Evolutionary conservation across 148 eudicot species (phyloP).

Genomic region (Heliamphora exappendiculata): DNA sequence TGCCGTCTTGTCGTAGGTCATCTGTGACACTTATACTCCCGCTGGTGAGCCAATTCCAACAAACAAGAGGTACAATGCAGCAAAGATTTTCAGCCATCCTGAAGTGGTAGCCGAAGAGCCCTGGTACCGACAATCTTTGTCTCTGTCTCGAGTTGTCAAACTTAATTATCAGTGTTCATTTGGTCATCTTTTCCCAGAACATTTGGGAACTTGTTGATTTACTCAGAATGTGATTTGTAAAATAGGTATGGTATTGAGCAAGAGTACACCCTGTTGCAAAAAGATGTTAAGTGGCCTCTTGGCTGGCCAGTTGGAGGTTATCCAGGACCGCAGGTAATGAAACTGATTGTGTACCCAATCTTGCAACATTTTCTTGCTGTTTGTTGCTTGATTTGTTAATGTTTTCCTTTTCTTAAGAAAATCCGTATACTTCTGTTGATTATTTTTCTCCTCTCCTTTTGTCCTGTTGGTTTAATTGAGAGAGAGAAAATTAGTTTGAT

Average conservation of each 20-base stretch:
- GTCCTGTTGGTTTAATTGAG: too few species aligned
- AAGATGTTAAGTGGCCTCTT: conserved; percentile 43
- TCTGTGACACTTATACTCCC: conserved; percentile 48
- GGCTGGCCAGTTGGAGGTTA: conserved; percentile 54
- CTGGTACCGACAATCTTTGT: too few species aligned
- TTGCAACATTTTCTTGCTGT: not conserved
- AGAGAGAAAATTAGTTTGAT: too few species aligned
- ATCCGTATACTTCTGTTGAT: too few species aligned
- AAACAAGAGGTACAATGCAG: conserved; percentile 41
- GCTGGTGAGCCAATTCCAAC: conserved; percentile 50
- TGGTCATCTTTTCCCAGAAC: too few species aligned
- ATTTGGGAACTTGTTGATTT: not conserved
- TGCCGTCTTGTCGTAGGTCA: conserved; percentile 33
- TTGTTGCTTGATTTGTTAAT: not conserved
- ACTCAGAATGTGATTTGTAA: not conserved
- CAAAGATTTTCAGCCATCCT: conserved; percentile 38
- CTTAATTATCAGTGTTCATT: not conserved
- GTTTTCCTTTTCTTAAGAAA: too few species aligned
- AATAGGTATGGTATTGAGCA: conserved; percentile 48
- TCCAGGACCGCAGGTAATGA: conserved; percentile 46
- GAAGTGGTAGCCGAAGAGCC: conserved; percentile 37
- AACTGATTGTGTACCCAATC: not conserved
- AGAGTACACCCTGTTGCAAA: conserved; percentile 48
- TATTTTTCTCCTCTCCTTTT: too few species aligned
- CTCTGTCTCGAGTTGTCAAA: not conserved